Conservation (phyloP, 2,329 filamentous ascomycete genomes). For the Penicillium corylophilum region DNA sequence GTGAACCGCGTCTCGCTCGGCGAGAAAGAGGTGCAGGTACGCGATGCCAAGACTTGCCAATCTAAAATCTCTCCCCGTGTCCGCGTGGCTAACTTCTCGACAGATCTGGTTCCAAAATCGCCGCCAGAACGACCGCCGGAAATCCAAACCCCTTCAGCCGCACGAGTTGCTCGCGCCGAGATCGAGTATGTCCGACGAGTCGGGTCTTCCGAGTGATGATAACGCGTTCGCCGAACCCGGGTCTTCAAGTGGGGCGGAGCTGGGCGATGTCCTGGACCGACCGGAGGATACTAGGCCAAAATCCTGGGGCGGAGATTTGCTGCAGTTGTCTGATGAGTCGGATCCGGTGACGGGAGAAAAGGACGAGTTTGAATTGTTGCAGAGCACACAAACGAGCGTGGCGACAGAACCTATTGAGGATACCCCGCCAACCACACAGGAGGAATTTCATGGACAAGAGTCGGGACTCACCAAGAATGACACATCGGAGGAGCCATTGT, state of each 20-base stretch:
- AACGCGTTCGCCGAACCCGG: slow-evolving; percentile 28
- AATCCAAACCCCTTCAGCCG: slow-evolving; percentile 76
- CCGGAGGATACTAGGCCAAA: slow-evolving; percentile 17
- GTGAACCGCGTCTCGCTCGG: slow-evolving; percentile 82
- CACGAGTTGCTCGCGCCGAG: slow-evolving; percentile 63
- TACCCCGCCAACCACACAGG: slow-evolving; percentile 24
- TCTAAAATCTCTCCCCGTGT: slow-evolving; percentile 27
- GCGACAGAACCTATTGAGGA: slow-evolving; percentile 26
- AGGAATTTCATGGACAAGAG: slow-evolving; percentile 17
- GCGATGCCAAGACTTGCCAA: slow-evolving; percentile 33
- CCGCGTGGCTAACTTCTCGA: slow-evolving; percentile 11
- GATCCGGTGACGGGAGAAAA: slow-evolving; percentile 26
- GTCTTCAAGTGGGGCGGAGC: slow-evolving; percentile 31
- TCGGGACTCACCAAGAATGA: slow-evolving; percentile 13
- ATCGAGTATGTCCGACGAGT: slow-evolving; percentile 28
- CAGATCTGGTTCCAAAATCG: slow-evolving; percentile 99
- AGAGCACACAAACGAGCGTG: slow-evolving; percentile 34
- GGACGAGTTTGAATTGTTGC: slow-evolving; percentile 26
- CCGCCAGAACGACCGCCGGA: slow-evolving; percentile 86
- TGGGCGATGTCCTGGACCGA: slow-evolving; percentile 23
- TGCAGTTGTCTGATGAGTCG: slow-evolving; percentile 26
- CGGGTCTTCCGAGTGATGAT: slow-evolving; percentile 32
- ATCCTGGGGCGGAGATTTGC: slow-evolving; percentile 23
- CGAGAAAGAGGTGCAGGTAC: slow-evolving; percentile 94
- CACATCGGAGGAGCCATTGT: slow-evolving; percentile 20